These are phyloP conservation scores for Potentilla sterilis DNA, from an alignment of 306 rosid species.

Conservation along the genomic window DNA sequence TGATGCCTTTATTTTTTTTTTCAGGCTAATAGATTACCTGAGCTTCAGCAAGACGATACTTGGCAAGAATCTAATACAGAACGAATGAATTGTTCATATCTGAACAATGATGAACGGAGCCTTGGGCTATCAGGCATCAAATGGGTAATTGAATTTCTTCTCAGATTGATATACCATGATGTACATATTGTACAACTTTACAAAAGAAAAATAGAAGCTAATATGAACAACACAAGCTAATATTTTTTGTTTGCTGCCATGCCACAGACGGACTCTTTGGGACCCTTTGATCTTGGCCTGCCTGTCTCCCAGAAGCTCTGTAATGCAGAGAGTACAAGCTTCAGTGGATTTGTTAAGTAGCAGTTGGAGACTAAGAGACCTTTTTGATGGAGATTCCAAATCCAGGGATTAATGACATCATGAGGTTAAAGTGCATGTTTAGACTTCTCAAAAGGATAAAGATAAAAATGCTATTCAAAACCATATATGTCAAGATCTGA, in stretches of 20 bases:
- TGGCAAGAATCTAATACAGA: slow-evolving; percentile 42
- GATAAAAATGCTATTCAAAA: neutral
- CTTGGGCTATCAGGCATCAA: slow-evolving; percentile 79
- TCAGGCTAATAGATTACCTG: slow-evolving; percentile 47
- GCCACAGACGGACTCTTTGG: slow-evolving; percentile 66
- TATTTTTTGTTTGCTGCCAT: slow-evolving; percentile 18
- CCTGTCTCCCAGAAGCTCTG: slow-evolving; percentile 46
- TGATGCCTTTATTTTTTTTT: slow-evolving; percentile 13
- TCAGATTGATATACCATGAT: slow-evolving; percentile 2
- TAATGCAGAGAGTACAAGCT: slow-evolving; percentile 44
- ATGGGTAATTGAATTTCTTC: slow-evolving; percentile 55
- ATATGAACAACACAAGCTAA: neutral
- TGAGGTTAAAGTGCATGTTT: neutral
- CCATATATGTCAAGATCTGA: neutral
- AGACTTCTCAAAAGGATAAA: neutral
- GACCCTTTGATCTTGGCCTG: slow-evolving; percentile 84
- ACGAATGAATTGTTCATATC: slow-evolving; percentile 36
- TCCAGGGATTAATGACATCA: neutral
- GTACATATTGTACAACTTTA: neutral
- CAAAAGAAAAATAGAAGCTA: too few relatives aligned
- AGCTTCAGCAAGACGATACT: slow-evolving; percentile 37
- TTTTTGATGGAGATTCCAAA: slow-evolving; percentile 1
- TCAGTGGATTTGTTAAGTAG: slow-evolving; percentile 49
- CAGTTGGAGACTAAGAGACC: slow-evolving; percentile 22
- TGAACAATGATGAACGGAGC: slow-evolving; percentile 63